These are phyloP conservation scores for Nephelium lappaceum DNA, from an alignment of 345 rosid genomes.

Conservation along the genomic window DNA sequence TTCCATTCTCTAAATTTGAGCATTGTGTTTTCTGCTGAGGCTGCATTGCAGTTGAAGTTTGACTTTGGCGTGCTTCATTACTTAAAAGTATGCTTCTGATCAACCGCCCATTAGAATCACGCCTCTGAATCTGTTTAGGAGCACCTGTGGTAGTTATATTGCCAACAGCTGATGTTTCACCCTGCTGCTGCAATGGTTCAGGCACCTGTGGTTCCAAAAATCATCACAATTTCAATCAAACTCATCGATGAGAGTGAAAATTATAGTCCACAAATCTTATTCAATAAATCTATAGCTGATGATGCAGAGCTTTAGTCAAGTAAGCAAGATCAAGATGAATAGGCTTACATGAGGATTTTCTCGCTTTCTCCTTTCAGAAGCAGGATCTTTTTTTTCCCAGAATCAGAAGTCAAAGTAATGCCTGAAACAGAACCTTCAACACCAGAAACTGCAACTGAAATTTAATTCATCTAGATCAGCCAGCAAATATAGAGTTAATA, in stretches of 20 bases:
- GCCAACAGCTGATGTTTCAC: slow-evolving; percentile 33
- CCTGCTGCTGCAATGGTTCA: slow-evolving; percentile 34
- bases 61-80: slow-evolving; percentile 38
- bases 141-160: slow-evolving; percentile 27
- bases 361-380: slow-evolving; percentile 48
- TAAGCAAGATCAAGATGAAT: slow-evolving; percentile 14
- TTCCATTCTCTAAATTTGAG: slow-evolving; percentile 35
- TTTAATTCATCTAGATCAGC: neutral
- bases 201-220: slow-evolving; percentile 36
- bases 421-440: slow-evolving; percentile 50
- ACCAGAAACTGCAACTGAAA: slow-evolving; percentile 35
- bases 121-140: slow-evolving; percentile 45
- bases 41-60: slow-evolving; percentile 34
- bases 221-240: slow-evolving; percentile 18
- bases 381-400: slow-evolving; percentile 61
- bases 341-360: slow-evolving; percentile 53
- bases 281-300: neutral
- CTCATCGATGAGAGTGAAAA: neutral
- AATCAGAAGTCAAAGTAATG: slow-evolving; percentile 48
- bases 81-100: slow-evolving; percentile 52
- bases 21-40: slow-evolving; percentile 45
- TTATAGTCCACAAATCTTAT: neutral
- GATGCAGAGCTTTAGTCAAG: slow-evolving; percentile 1
- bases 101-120: slow-evolving; percentile 51
- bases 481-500: too few relatives aligned